Percentiles rank a stretch among this genome's conserved stretches.
phyloP scores from a whole-genome alignment of 2,329 filamentous ascomycete genomes.

The Phialocephala subalpina region DNA sequence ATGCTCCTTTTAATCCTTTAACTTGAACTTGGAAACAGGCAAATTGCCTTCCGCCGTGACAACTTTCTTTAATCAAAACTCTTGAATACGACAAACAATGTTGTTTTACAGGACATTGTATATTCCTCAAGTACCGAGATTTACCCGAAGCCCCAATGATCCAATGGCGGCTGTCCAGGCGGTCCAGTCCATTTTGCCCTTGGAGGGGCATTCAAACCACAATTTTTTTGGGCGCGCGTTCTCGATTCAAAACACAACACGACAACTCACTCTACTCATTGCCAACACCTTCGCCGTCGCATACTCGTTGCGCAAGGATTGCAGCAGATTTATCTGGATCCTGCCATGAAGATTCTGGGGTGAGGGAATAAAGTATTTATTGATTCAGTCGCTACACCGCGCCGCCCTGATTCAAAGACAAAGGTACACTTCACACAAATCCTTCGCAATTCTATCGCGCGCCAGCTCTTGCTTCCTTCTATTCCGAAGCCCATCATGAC shows the following conservation, averaged over 20 bases:
- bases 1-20: too few relatives aligned
- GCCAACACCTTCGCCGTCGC: not conserved
- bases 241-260: not conserved
- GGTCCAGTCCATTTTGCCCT: too few relatives aligned
- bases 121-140: not conserved
- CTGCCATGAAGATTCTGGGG: slow-evolving; percentile 21
- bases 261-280: not conserved
- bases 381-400: slow-evolving; percentile 21
- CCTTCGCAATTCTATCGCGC: not conserved
- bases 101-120: not conserved
- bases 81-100: too few relatives aligned
- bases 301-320: not conserved
- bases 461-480: not conserved
- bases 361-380: not conserved
- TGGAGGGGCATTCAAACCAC: too few relatives aligned
- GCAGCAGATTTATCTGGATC: not conserved
- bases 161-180: slow-evolving; percentile 3
- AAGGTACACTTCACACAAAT: slow-evolving; percentile 15
- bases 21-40: too few relatives aligned
- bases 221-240: not conserved
- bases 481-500: not conserved
- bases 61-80: too few relatives aligned
- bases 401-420: slow-evolving; percentile 14
- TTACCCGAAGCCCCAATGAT: not conserved
- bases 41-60: too few relatives aligned